Evolutionary conservation across 2,329 filamentous ascomycete genomes (phyloP), one percentile per base, ranked within the genome.

Genomic region (Hypoxylon sp.): DNA sequence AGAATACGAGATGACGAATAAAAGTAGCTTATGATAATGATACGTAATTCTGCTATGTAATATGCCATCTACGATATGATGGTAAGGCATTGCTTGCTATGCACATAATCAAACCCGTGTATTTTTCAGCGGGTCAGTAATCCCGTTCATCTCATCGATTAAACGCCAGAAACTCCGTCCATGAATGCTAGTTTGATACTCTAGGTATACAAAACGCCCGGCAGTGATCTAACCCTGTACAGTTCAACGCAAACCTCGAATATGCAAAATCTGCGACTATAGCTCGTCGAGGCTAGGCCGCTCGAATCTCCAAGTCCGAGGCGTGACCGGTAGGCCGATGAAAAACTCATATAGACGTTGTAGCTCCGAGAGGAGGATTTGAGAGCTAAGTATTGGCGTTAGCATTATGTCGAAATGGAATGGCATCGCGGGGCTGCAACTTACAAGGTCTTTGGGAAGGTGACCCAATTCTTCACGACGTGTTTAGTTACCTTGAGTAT

Each of bases 401-500:
- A 73, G 69, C 41, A 23, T 48, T 11, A 23, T 51, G n/a, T 45
- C 9, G 8, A 16, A 45, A 12, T n/a, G 14, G 5, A 27, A 6
- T 41, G 6, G 11, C 5, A n/a, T 5, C 8, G 21, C 25, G 5
- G 41, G 2, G 27, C 16, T 25, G 16, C 39, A 64, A 88, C 92
- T 88, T 85, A 96, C 91, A 91, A 61, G 67, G 85, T 85, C 47
- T 79, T 82, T 0, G 94, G 94, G 50, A 94, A 82, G 21, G 83
- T 80, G 5, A 89, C 58, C 92, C 93, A 99, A 64, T 87, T 86
- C 69, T 78, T 84, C 7, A 96, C 23, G 1, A 98, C 88, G 71
- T 89, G 88, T 71, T 87, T 85, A 50, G 87, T 82, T 0, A 89
- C 89, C 62, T 84, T 82, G 74, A 83, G 86, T 11, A 97, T 84